These are phyloP conservation scores for Xylaria sp. DNA, from an alignment of 2,329 filamentous ascomycete genomes.

Conservation along the genomic window DNA sequence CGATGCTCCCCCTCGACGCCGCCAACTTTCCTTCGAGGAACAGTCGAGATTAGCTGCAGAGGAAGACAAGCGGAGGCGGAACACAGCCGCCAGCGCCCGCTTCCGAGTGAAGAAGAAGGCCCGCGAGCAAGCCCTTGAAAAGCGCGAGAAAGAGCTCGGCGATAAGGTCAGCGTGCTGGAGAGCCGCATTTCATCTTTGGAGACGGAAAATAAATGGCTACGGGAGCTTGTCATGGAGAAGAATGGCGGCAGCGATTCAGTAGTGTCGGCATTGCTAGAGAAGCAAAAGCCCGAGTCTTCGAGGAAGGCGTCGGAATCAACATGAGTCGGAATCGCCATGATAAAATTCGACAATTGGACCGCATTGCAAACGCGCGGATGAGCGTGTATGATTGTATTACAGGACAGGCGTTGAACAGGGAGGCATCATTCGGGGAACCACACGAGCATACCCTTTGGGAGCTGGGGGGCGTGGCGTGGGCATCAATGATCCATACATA, in stretches of 20 bases:
- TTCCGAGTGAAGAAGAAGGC: slow-evolving; percentile 98
- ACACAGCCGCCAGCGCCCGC: slow-evolving; percentile 87
- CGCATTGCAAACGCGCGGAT: slow-evolving; percentile 28
- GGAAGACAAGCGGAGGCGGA: slow-evolving; percentile 89
- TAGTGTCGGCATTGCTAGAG: slow-evolving; percentile 63
- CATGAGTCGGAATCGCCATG: slow-evolving; percentile 34
- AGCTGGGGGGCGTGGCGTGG: slow-evolving; percentile 13
- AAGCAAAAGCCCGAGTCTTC: slow-evolving; percentile 56
- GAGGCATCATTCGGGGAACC: slow-evolving; percentile 25
- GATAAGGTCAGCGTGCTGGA: slow-evolving; percentile 82
- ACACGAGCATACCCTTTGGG: slow-evolving; percentile 27
- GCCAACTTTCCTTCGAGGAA: slow-evolving; percentile 72
- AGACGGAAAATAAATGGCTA: slow-evolving; percentile 60
- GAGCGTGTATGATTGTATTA: slow-evolving; percentile 39
- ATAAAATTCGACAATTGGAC: slow-evolving; percentile 19
- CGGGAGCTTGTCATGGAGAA: slow-evolving; percentile 83
- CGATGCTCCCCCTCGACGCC: slow-evolving; percentile 56
- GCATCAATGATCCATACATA: slow-evolving; percentile 25
- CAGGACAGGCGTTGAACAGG: slow-evolving; percentile 36
- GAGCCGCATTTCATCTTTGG: slow-evolving; percentile 73
- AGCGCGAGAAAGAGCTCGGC: slow-evolving; percentile 82
- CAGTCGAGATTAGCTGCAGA: slow-evolving; percentile 79
- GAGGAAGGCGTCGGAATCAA: slow-evolving; percentile 38
- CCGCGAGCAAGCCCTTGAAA: slow-evolving; percentile 86
- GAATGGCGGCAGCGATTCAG: slow-evolving; percentile 70